A percentile compares a stretch with the other conserved stretches of the same genome.
These are phyloP conservation scores for Aspergillus ustus DNA, from an alignment of 2,329 filamentous ascomycete genomes.

Conservation along the genomic window DNA sequence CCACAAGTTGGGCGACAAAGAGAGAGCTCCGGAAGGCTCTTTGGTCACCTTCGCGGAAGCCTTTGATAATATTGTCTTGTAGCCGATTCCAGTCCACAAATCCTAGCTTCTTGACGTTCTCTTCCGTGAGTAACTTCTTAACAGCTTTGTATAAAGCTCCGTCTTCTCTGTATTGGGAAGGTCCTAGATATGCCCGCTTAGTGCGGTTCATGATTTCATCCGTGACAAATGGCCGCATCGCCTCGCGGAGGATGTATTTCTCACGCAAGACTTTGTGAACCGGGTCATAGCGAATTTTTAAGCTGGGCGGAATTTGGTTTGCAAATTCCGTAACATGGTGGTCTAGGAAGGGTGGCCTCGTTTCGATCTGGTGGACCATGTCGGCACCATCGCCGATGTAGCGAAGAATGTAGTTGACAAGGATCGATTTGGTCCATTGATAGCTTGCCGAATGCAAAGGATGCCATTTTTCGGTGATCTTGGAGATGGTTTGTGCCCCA, in stretches of 20 bases:
- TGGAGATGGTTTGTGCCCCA: constrained; percentile 3
- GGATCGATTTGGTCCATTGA: constrained; percentile 17
- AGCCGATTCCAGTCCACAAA: constrained; percentile 48
- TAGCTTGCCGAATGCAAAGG: constrained; percentile 35
- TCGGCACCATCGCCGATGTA: constrained; percentile 27
- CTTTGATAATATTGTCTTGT: constrained; percentile 40
- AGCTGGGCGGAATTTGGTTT: constrained; percentile 33
- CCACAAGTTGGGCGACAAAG: constrained; percentile 50
- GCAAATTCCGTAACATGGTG: constrained; percentile 38
- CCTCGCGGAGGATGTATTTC: constrained; percentile 59
- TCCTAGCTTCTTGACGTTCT: constrained; percentile 45
- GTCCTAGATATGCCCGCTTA: constrained; percentile 58
- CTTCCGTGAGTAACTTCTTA: constrained; percentile 37
- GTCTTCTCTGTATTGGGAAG: constrained; percentile 44
- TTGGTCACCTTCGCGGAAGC: constrained; percentile 44
- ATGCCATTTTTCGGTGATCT: constrained; percentile 41
- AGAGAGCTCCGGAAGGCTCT: constrained; percentile 45
- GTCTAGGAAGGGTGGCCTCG: constrained; percentile 37
- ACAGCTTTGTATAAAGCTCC: constrained; percentile 49
- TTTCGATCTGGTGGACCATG: constrained; percentile 36
- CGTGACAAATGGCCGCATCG: constrained; percentile 55
- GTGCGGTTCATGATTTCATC: constrained; percentile 56
- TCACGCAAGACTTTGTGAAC: constrained; percentile 41
- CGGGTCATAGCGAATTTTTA: constrained; percentile 31
- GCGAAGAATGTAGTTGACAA: constrained; percentile 22